Evolutionary conservation across 2,329 filamentous ascomycete genomes (phyloP).

Genomic region (Colletotrichum sidae): DNA sequence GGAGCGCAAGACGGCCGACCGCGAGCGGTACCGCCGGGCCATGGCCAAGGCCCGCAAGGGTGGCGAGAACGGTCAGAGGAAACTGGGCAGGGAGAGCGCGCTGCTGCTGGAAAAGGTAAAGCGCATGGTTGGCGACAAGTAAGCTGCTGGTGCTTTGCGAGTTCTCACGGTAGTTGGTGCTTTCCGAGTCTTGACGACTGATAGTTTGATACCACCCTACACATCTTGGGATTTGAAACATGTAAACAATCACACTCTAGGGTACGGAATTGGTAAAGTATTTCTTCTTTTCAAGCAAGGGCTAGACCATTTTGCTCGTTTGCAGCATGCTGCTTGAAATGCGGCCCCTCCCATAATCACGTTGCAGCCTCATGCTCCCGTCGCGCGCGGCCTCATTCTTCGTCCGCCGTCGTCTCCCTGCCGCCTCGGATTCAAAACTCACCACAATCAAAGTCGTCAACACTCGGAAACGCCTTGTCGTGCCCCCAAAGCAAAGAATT

Average conservation of each 20-base stretch:
- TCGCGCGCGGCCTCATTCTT: slow-evolving; percentile 12
- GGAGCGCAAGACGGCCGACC: slow-evolving; percentile 73
- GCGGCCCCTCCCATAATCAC: not conserved
- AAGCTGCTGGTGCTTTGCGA: not conserved
- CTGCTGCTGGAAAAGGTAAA: slow-evolving; percentile 83
- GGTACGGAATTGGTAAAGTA: slow-evolving; percentile 3
- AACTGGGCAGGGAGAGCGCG: slow-evolving; percentile 83
- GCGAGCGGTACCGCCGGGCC: slow-evolving; percentile 72
- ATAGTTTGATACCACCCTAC: slow-evolving; percentile 29
- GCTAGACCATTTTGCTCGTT: slow-evolving; percentile 5
- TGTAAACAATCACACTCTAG: slow-evolving; percentile 1
- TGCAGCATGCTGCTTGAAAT: slow-evolving; percentile 24
- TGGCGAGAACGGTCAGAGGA: slow-evolving; percentile 75
- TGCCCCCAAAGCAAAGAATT: slow-evolving; percentile 33
- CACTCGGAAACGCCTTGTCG: slow-evolving; percentile 28
- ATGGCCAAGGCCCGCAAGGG: slow-evolving; percentile 81
- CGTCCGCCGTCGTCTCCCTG: slow-evolving; percentile 11
- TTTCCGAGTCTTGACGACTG: not conserved
- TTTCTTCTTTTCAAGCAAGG: not conserved
- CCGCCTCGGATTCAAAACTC: slow-evolving; percentile 14
- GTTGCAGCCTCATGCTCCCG: slow-evolving; percentile 8
- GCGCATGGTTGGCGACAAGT: slow-evolving; percentile 69
- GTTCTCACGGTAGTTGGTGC: too few relatives aligned
- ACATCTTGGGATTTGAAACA: not conserved
- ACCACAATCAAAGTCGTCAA: slow-evolving; percentile 22